Evolutionary conservation across 1,139 yeast genomes (phyloP).

Genomic region (Yueomyces sp.): DNA sequence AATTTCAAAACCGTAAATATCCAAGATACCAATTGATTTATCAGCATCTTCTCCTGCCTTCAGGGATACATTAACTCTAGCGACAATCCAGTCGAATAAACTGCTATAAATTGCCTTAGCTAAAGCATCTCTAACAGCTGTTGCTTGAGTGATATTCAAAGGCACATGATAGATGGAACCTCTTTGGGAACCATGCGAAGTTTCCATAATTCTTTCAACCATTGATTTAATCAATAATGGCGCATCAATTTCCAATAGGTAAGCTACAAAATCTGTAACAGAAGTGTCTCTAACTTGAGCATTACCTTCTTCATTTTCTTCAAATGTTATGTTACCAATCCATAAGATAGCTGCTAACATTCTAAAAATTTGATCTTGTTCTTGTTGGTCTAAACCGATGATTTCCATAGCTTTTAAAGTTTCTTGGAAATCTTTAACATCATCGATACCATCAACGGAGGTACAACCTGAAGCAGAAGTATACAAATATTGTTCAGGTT

Average conservation of each 20-base stretch:
- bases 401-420: conserved; percentile 67
- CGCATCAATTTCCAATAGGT: conserved; percentile 71
- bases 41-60: conserved; percentile 57
- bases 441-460: conserved; percentile 67
- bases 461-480: conserved; percentile 85
- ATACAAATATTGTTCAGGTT: conserved; percentile 61
- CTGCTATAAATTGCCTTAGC: conserved; percentile 90
- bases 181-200: conserved; percentile 65
- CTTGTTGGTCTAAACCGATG: conserved; percentile 55
- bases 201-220: conserved; percentile 80
- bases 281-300: conserved; percentile 81
- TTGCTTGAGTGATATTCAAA: conserved; percentile 71
- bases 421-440: conserved; percentile 57
- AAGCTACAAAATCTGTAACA: conserved; percentile 66
- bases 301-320: conserved; percentile 37
- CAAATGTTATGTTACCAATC: conserved; percentile 60
- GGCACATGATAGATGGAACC: conserved; percentile 95
- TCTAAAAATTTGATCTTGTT: conserved; percentile 61
- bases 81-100: conserved; percentile 90
- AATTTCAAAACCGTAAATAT: conserved; percentile 96
- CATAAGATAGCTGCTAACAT: conserved; percentile 83
- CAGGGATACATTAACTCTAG: conserved; percentile 66
- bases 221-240: conserved; percentile 78
- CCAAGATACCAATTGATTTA: conserved; percentile 74
- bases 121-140: conserved; percentile 90